These are phyloP conservation scores for Peronospora destructor DNA, from an alignment of 352 stramenopile genomes.

Conservation along the genomic window DNA sequence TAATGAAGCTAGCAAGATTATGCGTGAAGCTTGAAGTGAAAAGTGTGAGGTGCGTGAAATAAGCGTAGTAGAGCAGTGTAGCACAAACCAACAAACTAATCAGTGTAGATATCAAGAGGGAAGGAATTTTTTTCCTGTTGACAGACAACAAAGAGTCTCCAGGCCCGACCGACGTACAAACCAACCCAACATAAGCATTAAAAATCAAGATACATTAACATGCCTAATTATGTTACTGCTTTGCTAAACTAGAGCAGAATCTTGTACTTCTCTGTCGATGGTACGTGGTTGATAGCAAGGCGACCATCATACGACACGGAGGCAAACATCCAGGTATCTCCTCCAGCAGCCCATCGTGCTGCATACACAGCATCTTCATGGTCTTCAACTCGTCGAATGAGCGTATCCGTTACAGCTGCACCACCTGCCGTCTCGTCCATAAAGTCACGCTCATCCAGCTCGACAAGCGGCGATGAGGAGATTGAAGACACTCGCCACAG, in stretches of 20 bases:
- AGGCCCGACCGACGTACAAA: constrained; percentile 26
- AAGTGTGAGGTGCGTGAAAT: constrained; percentile 23
- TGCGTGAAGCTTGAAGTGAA: constrained; percentile 32
- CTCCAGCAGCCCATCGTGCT: constrained; percentile 85
- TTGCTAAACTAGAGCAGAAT: constrained; percentile 88
- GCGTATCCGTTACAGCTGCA: constrained; percentile 54
- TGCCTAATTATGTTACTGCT: constrained; percentile 19
- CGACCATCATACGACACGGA: constrained; percentile 94
- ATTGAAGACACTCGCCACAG: constrained; percentile 96
- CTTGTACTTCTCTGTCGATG: constrained; percentile 99
- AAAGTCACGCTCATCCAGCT: constrained; percentile 82
- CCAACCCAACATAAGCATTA: constrained; percentile 25
- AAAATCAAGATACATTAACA: constrained; percentile 1
- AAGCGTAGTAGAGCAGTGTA: constrained; percentile 34
- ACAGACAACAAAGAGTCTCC: constrained; percentile 19
- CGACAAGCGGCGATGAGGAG: constrained; percentile 92
- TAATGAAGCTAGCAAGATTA: constrained; percentile 69
- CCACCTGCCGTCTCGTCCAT: constrained; percentile 56
- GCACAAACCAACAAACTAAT: constrained; percentile 15
- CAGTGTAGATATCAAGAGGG: constrained; percentile 28
- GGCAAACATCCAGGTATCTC: constrained; percentile 94
- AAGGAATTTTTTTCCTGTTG: constrained; percentile 7
- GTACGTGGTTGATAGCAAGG: constrained; percentile 93
- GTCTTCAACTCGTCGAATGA: constrained; percentile 89
- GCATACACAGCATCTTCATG: constrained; percentile 93